Evolutionary conservation across 371 early-diverging fungal species (phyloP).

Genomic region (Mycotypha africana): DNA sequence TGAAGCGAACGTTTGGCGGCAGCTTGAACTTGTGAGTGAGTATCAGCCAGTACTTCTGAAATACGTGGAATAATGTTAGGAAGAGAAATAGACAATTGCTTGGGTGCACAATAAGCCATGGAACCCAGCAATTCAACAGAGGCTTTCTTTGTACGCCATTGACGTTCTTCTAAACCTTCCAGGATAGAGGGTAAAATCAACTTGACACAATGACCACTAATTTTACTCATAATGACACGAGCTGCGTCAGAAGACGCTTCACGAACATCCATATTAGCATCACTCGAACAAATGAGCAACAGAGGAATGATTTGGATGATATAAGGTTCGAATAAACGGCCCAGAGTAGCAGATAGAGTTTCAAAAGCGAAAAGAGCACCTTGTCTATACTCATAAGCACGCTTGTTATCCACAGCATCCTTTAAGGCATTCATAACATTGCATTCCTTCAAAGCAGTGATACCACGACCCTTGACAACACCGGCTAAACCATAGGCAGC

Average conservation of each 20-base stretch:
- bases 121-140: slow-evolving; percentile 92
- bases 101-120: slow-evolving; percentile 96
- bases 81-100: slow-evolving; percentile 85
- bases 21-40: slow-evolving; percentile 88
- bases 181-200: slow-evolving; percentile 89
- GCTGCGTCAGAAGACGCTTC: slow-evolving; percentile 89
- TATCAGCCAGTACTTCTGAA: slow-evolving; percentile 87
- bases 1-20: slow-evolving; percentile 85
- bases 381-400: slow-evolving; percentile 70
- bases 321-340: slow-evolving; percentile 97
- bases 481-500: slow-evolving; percentile 97
- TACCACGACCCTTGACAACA: slow-evolving; percentile 89
- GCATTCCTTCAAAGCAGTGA: slow-evolving; percentile 80
- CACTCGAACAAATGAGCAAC: slow-evolving; percentile 86
- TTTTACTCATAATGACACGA: slow-evolving; percentile 93
- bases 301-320: slow-evolving; percentile 89
- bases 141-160: slow-evolving; percentile 96
- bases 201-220: slow-evolving; percentile 95
- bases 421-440: slow-evolving; percentile 77
- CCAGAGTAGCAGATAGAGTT: slow-evolving; percentile 77
- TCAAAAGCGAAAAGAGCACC: slow-evolving; percentile 95
- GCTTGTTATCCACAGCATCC: slow-evolving; percentile 79
- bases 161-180: slow-evolving; percentile 80
- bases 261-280: slow-evolving; percentile 81
- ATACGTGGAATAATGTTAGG: slow-evolving; percentile 92